Percentiles rank a stretch among this genome's conserved stretches.
Conservation (phyloP, 2,329 filamentous ascomycete genomes). For the Monilinia laxa region DNA sequence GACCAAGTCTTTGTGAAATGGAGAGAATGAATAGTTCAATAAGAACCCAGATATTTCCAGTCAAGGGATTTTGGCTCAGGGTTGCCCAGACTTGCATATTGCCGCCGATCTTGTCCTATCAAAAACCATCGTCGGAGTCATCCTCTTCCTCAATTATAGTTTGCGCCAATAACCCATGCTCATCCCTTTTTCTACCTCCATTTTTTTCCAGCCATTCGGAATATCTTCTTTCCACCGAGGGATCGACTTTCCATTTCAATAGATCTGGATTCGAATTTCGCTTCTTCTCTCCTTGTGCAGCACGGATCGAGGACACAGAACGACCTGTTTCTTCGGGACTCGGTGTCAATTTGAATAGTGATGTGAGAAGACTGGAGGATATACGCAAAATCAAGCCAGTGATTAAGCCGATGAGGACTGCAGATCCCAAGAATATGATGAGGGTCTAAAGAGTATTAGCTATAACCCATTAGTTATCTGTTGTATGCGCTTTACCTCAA, state of each 20-base stretch:
- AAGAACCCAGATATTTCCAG: background rate
- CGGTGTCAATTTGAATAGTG: slow-evolving; percentile 48
- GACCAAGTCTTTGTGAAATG: slow-evolving; percentile 79
- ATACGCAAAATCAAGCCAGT: slow-evolving; percentile 60
- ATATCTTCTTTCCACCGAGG: slow-evolving; percentile 32
- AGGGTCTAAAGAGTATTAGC: slow-evolving; percentile 42
- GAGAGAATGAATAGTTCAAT: slow-evolving; percentile 53
- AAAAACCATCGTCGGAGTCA: slow-evolving; percentile 47
- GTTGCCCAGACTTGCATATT: background rate
- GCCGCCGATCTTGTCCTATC: slow-evolving; percentile 20
- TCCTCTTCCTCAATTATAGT: slow-evolving; percentile 74
- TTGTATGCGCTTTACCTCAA: slow-evolving; percentile 35
- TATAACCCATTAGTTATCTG: background rate
- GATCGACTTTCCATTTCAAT: slow-evolving; percentile 22
- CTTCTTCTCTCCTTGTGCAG: slow-evolving; percentile 33
- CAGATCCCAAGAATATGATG: slow-evolving; percentile 59
- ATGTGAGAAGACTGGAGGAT: slow-evolving; percentile 54
- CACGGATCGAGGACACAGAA: slow-evolving; percentile 33
- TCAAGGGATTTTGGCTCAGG: background rate
- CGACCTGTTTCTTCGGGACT: slow-evolving; percentile 28
- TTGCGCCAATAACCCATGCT: slow-evolving; percentile 56
- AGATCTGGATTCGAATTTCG: slow-evolving; percentile 25
- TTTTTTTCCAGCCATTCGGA: slow-evolving; percentile 37
- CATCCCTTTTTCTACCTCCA: slow-evolving; percentile 30
- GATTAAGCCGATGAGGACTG: slow-evolving; percentile 63